Conservation (phyloP, 441 rosid species). For the Biscutella laevigata region DNA sequence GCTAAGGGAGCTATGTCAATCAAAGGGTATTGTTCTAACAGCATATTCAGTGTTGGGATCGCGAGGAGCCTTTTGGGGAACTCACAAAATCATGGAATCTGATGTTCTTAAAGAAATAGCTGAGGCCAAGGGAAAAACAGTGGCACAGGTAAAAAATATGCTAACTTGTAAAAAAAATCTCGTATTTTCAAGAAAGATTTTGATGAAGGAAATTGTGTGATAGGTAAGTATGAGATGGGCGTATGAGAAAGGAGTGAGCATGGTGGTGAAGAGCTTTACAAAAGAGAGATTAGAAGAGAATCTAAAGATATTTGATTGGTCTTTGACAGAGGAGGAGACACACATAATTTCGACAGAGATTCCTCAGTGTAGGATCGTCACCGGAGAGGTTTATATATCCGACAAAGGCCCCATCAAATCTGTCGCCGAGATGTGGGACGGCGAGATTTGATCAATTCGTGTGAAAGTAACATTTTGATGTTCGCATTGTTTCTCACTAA, state of each 20-base stretch:
- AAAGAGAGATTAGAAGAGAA: constrained; percentile 40
- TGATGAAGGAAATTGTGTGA: no score
- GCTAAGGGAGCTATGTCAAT: constrained; percentile 31
- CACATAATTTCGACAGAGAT: constrained; percentile 28
- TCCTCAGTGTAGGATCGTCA: constrained; percentile 27
- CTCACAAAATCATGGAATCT: constrained; percentile 32
- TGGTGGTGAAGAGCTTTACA: constrained; percentile 41
- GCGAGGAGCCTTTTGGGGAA: constrained; percentile 40
- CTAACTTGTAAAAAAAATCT: no score
- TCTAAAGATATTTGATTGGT: constrained; percentile 41
- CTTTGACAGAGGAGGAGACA: constrained; percentile 28
- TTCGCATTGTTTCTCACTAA: no score
- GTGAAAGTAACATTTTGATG: background rate
- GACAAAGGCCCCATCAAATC: constrained; percentile 33
- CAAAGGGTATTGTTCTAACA: constrained; percentile 29
- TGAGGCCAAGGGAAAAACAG: constrained; percentile 28
- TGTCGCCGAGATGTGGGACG: constrained; percentile 41
- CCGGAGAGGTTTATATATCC: constrained; percentile 25
- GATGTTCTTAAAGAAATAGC: constrained; percentile 36
- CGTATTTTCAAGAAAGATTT: no score
- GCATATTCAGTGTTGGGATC: constrained; percentile 46
- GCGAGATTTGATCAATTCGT: constrained; percentile 30
- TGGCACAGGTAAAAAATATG: constrained; percentile 51
- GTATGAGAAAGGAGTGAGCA: constrained; percentile 36
- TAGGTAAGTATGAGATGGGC: constrained; percentile 52